Percentiles rank a stretch among this genome's conserved stretches.
Conservation (phyloP, 805 yeast genomes). For the Monosporozyma solicola region DNA sequence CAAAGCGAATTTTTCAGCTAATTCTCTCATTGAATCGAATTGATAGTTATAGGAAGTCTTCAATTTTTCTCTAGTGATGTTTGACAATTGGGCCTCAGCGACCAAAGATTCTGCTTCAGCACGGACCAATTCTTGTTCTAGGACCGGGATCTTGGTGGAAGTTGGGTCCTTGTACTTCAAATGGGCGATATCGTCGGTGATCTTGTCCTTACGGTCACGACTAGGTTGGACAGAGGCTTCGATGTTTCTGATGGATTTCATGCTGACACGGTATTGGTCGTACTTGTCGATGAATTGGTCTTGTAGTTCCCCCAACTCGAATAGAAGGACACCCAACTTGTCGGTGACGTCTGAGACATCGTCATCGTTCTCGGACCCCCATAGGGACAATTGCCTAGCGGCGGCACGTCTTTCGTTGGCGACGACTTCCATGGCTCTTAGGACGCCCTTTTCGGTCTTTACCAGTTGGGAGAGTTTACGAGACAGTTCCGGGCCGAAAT, state of each 20-base stretch:
- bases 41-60: constrained; percentile 97
- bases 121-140: constrained; percentile 97
- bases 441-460: constrained; percentile 92
- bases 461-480: constrained; percentile 85
- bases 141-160: constrained; percentile 88
- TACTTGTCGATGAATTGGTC: constrained; percentile 97
- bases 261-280: constrained; percentile 94
- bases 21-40: constrained; percentile 91
- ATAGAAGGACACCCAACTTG: constrained; percentile 89
- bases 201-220: constrained; percentile 94
- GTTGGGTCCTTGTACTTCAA: constrained; percentile 97
- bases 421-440: constrained; percentile 87
- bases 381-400: constrained; percentile 90
- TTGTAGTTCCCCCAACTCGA: constrained; percentile 95
- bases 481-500: constrained; percentile 89
- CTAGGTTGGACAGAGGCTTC: constrained; percentile 98
- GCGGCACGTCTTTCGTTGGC: constrained; percentile 92
- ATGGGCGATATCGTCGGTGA: constrained; percentile 95
- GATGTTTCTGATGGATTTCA: constrained; percentile 90
- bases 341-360: constrained; percentile 96
- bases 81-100: constrained; percentile 97
- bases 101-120: constrained; percentile 98
- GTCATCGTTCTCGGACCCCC: constrained; percentile 98
- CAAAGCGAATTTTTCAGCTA: constrained; percentile 90
- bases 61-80: constrained; percentile 95